Evolutionary conservation across 2,329 filamentous ascomycete species (phyloP).

Genomic region (Blastomyces parvus): DNA sequence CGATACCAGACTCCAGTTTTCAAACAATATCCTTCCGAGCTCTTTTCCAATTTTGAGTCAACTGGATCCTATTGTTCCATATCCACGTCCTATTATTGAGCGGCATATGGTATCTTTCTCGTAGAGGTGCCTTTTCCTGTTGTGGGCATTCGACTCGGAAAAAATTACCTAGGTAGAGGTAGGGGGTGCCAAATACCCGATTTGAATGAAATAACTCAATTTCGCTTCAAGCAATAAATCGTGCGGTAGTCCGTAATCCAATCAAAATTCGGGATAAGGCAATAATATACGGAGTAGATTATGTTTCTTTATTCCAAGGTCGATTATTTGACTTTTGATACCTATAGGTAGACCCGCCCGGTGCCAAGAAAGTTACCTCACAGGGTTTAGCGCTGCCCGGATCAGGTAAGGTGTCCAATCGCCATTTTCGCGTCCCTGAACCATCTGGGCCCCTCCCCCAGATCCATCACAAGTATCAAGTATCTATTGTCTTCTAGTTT

Average conservation of each 20-base stretch:
- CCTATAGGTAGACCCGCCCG: too few relatives aligned
- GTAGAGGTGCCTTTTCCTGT: neutral
- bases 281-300: neutral
- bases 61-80: neutral
- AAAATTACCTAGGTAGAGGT: too few relatives aligned
- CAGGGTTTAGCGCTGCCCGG: too few relatives aligned
- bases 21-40: neutral
- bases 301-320: neutral
- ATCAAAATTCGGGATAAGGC: neutral
- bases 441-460: too few relatives aligned
- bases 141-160: neutral
- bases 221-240: neutral
- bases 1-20: neutral
- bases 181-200: neutral
- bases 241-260: neutral
- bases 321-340: too few relatives aligned
- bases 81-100: neutral
- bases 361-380: too few relatives aligned
- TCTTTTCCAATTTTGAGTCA: neutral
- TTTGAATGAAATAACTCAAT: neutral
- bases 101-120: neutral
- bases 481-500: too few relatives aligned
- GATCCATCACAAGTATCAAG: too few relatives aligned
- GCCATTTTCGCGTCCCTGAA: too few relatives aligned
- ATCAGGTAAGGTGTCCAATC: too few relatives aligned